Percentiles rank a stretch among this genome's conserved stretches.
These are phyloP conservation scores for Sporothrix variecibatus DNA, from an alignment of 2,329 filamentous ascomycete species.

Conservation along the genomic window DNA sequence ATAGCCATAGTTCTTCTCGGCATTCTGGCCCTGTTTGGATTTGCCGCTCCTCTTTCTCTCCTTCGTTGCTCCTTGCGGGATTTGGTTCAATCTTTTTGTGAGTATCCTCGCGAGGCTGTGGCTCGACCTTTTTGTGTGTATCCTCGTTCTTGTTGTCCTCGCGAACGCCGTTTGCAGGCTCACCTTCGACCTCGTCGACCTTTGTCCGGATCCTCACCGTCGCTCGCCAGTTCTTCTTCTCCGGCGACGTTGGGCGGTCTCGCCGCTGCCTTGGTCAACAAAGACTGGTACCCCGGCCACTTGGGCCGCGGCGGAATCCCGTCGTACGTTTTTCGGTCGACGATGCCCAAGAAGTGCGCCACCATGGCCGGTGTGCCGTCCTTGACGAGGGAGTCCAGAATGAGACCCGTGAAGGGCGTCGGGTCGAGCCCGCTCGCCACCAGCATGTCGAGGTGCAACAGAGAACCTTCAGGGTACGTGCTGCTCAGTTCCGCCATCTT, in stretches of 20 bases:
- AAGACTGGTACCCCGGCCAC: constrained; percentile 9
- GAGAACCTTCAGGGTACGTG: not conserved
- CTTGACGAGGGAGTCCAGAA: constrained; percentile 8
- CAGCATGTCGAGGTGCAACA: not conserved
- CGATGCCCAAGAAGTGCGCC: not conserved
- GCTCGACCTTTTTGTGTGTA: no score
- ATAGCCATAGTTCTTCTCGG: not conserved
- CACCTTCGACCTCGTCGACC: not conserved
- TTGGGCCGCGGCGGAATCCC: not conserved
- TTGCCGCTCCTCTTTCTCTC: not conserved
- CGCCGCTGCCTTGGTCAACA: not conserved
- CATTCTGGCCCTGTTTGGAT: not conserved
- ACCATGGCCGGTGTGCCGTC: constrained; percentile 17
- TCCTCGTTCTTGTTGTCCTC: not conserved
- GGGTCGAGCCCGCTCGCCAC: not conserved
- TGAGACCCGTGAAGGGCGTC: not conserved
- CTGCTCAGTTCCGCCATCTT: not conserved
- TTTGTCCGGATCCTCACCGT: not conserved
- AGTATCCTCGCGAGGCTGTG: no score
- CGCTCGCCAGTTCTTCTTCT: not conserved
- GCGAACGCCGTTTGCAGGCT: not conserved
- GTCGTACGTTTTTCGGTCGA: not conserved
- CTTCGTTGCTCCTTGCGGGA: no score
- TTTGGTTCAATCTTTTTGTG: no score
- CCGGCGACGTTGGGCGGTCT: not conserved